A percentile compares a stretch with the other conserved stretches of the same genome.
Evolutionary conservation across 2,329 filamentous ascomycete genomes (phyloP).

Genomic region (Phoma sp.): DNA sequence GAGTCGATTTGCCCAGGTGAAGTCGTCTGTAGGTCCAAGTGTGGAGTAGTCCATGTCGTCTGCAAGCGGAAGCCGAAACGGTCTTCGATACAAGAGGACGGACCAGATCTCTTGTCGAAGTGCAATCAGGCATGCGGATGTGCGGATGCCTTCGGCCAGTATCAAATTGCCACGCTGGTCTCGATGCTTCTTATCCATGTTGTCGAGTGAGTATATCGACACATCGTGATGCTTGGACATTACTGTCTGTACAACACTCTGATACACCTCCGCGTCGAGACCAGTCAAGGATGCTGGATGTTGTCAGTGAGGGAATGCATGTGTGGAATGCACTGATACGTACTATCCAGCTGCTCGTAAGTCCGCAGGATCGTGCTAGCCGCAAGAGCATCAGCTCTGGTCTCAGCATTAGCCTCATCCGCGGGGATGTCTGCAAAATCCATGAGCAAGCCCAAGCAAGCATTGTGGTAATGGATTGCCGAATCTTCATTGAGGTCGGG

Average conservation of each 20-base stretch:
- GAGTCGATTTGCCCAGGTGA: background rate
- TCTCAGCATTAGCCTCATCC: background rate
- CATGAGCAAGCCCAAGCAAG: slow-evolving; percentile 1
- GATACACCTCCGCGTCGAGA: slow-evolving; percentile 1
- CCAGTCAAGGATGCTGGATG: background rate
- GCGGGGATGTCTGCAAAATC: background rate
- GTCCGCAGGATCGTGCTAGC: slow-evolving; percentile 1
- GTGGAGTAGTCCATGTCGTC: background rate
- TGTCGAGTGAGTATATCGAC: slow-evolving; percentile 3
- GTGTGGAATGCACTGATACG: background rate
- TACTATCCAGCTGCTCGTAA: slow-evolving; percentile 1
- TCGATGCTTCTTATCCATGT: slow-evolving; percentile 1
- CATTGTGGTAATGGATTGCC: slow-evolving; percentile 4
- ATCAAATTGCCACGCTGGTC: background rate
- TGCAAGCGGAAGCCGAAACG: slow-evolving; percentile 1
- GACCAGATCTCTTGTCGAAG: slow-evolving; percentile 7
- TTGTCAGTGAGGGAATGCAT: background rate
- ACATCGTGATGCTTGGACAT: slow-evolving; percentile 1
- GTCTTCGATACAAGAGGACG: background rate
- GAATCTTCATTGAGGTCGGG: background rate
- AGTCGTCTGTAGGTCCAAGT: background rate
- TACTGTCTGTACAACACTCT: slow-evolving; percentile 1
- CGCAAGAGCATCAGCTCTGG: background rate
- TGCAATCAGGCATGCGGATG: background rate
- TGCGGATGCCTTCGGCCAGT: background rate